Evolutionary conservation across 805 yeast species (phyloP), one percentile per base, ranked within the genome.

Genomic region (Candida endomychidarum): DNA sequence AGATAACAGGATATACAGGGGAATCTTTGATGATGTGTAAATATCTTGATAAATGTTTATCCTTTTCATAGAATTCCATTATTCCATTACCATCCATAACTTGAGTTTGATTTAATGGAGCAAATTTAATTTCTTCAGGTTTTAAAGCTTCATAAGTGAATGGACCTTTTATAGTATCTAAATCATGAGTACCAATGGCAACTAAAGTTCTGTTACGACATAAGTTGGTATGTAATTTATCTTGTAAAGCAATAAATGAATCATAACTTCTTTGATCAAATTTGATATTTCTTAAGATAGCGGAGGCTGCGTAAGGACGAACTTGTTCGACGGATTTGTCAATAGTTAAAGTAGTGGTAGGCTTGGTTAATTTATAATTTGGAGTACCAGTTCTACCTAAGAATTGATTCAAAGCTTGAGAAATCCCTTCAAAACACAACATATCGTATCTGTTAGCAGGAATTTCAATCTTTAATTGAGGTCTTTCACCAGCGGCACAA

Each of bases 401-500:
- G 59, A 86, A 93, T 61, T 90, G 95, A 57, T 89, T 89, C 59
- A 93, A 72, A 1, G 98, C 91, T 59, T 88, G 95, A 1, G 97
- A 89, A 64, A 93, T 89, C 59, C 99, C 99, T 68, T 93, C 99
- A 53, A 89, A 85, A 73, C 99, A 95, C 50, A 93, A 80, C 90
- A 93, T 81, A 63, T 93, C 99, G 60, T 93, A 95, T 74, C 99
- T 85, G 70, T 93, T 93, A 47, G 99, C 99, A 43, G 96, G 97
- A 49, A 95, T 82, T 65, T 93, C 99, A 57, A 93, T 88, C 70
- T 93, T 93, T 56, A 87, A 76, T 66, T 91, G 95, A n/a, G 99
- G 97, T 63, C 96, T 83, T 65, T 87, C 96, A 49, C 80, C 86
- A n/a, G 71, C 61, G 45, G 61, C 65, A 50, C 84, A 82, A 34